Evolutionary conservation across 345 rosid species (phyloP).

Genomic region (Arabis hirsuta): DNA sequence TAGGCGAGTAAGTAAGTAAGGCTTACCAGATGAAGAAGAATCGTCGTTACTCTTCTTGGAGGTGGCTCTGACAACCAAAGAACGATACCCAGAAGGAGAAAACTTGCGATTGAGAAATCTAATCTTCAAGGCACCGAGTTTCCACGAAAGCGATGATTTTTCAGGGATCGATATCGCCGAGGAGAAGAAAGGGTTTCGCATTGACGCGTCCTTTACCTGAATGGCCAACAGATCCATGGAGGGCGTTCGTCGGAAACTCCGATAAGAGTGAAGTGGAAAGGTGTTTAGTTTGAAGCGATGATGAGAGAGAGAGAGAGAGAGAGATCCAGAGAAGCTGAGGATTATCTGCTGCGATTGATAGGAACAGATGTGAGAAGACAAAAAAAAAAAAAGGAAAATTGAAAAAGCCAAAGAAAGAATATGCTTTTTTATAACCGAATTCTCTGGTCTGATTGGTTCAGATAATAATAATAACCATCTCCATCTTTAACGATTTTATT

Average conservation of each 20-base stretch:
- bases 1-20: neutral
- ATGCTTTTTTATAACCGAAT: constrained; percentile 23
- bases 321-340: constrained; percentile 34
- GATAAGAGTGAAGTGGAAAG: constrained; percentile 12
- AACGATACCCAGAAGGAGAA: constrained; percentile 43
- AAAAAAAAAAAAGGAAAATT: neutral
- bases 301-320: neutral
- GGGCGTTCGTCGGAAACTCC: neutral
- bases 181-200: constrained; percentile 41
- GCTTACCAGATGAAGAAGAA: constrained; percentile 53
- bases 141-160: constrained; percentile 18
- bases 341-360: constrained; percentile 41
- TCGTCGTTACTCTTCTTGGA: constrained; percentile 65
- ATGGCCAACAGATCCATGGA: constrained; percentile 43
- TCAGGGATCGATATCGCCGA: constrained; percentile 24
- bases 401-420: constrained; percentile 17
- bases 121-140: constrained; percentile 44
- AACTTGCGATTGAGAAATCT: constrained; percentile 47
- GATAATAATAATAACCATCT: neutral
- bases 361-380: constrained; percentile 25
- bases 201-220: constrained; percentile 35
- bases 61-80: constrained; percentile 53
- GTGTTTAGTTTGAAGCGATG: constrained; percentile 24
- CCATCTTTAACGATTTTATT: constrained; percentile 3
- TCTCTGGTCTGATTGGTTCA: constrained; percentile 23